Base-by-base conservation (phyloP, 2,329 filamentous ascomycete genomes). In the Sporothrix curviconia region DNA sequence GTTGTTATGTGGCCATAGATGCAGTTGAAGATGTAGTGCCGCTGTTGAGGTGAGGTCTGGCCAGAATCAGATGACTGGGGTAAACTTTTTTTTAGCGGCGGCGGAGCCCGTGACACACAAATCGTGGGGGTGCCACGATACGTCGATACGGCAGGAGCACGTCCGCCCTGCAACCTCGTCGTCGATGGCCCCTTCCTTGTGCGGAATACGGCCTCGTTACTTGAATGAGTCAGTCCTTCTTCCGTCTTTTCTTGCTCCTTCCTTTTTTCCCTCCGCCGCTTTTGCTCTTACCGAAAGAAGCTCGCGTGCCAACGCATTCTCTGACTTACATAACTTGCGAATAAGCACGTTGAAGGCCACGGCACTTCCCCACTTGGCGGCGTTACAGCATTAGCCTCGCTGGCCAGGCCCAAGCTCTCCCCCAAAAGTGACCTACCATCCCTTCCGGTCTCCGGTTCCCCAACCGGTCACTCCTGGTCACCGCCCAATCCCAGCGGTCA, bases 401-500 rank as follows among this genome's bases (percentile, higher is more conserved):
- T 36, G 30, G 37, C n/a, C 37, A 40, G 37, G 37, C 37, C 17
- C 37, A n/a, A 40, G 22, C 14, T 11, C 11, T 44, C 22, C 30
- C 17, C 46, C 30, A 49, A 36, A 49, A 17, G 3, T 28, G 22
- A 32, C 17, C 12, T 24, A 32, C 46, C 46, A 24, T 49, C n/a
- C 46, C 15, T 57, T 57, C 46, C 55, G 55, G 51, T 51, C 37
- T 57, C 55, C 55, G 55, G 46, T 42, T 37, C 50, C 50, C 42
- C 30, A 56, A 46, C 30, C 17, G 43, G 15, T 34, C 15, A 43
- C 24, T 32, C 14, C 30, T 37, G 22, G 32, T n/a, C 46, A 15
- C 25, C 44, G 52, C 15, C 59, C 59, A 59, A 60, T 60, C 59
- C 56, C 47, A 56, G 25, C 30, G 15, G 34, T 25, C 57, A 59